A percentile compares a stretch with the other conserved stretches of the same genome.
Conservation (phyloP, 257 asterid species). For the Solanum pennellii region DNA sequence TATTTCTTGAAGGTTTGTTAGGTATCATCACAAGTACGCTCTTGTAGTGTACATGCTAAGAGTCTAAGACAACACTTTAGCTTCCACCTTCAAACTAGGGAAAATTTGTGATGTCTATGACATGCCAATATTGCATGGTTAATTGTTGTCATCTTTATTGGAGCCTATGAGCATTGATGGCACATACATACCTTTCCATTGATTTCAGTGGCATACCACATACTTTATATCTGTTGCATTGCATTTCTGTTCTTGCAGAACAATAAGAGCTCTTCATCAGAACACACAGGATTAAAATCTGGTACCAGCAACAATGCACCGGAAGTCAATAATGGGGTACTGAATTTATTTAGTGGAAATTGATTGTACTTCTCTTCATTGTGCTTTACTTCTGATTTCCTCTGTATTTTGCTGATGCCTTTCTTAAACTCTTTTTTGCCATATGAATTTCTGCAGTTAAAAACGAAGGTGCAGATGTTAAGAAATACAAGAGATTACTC, state of each 20-base stretch:
- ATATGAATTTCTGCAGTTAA: constrained; percentile 32
- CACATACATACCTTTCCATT: neutral
- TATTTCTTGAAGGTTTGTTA: too few species aligned
- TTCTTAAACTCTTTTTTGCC: neutral
- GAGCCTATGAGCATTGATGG: neutral
- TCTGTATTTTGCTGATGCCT: neutral
- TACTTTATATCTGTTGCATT: neutral
- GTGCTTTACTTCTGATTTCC: neutral
- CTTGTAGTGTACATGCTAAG: neutral
- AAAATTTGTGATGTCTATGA: neutral
- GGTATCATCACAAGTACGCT: neutral
- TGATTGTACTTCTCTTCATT: neutral
- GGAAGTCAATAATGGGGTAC: constrained; percentile 49
- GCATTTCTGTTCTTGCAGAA: constrained; percentile 24
- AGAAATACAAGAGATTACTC: constrained; percentile 83
- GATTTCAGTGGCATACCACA: neutral
- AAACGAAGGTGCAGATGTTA: constrained; percentile 50
- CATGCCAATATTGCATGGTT: neutral
- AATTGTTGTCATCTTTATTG: neutral
- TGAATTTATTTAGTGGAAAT: neutral
- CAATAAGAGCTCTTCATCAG: constrained; percentile 35
- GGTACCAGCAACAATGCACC: constrained; percentile 20
- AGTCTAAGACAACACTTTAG: neutral
- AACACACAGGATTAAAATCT: constrained; percentile 29
- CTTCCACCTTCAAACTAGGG: neutral